Evolutionary conservation across 257 asterid species (phyloP).

Genomic region (Knoxia roxburghii): DNA sequence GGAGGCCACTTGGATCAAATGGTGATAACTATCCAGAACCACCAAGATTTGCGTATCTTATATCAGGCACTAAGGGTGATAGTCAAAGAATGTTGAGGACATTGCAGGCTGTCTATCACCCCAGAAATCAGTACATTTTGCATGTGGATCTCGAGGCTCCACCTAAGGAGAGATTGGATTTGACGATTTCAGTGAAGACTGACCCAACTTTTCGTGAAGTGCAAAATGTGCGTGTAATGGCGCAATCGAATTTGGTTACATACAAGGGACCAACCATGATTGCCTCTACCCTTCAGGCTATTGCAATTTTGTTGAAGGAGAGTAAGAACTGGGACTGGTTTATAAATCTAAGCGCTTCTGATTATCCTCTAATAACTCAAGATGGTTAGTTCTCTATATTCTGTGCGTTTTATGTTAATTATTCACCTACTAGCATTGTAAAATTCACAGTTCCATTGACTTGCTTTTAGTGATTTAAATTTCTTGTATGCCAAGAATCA

Average conservation of each 20-base stretch:
- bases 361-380: constrained; percentile 95
- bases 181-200: constrained; percentile 81
- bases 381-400: constrained; percentile 65
- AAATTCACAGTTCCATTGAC: constrained; percentile 8
- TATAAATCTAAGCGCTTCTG: constrained; percentile 98
- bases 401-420: background rate
- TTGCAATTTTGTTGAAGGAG: constrained; percentile 80
- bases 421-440: constrained; percentile 5
- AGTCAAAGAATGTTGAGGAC: constrained; percentile 94
- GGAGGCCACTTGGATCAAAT: constrained; percentile 32
- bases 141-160: constrained; percentile 99
- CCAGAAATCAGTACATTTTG: constrained; percentile 85
- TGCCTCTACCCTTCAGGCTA: constrained; percentile 93
- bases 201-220: constrained; percentile 76
- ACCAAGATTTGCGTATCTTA: constrained; percentile 90
- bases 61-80: constrained; percentile 96
- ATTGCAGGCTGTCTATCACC: constrained; percentile 87
- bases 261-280: constrained; percentile 98
- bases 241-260: constrained; percentile 93
- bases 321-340: constrained; percentile 93
- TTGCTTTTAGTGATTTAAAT: background rate
- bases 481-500: background rate
- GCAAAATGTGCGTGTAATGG: constrained; percentile 92
- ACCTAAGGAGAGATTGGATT: constrained; percentile 81
- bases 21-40: constrained; percentile 44